Evolutionary conservation across 73 alveolate genomes (phyloP), one percentile per base, ranked within the genome.

Genomic region (Paramecium pentaurelia): DNA sequence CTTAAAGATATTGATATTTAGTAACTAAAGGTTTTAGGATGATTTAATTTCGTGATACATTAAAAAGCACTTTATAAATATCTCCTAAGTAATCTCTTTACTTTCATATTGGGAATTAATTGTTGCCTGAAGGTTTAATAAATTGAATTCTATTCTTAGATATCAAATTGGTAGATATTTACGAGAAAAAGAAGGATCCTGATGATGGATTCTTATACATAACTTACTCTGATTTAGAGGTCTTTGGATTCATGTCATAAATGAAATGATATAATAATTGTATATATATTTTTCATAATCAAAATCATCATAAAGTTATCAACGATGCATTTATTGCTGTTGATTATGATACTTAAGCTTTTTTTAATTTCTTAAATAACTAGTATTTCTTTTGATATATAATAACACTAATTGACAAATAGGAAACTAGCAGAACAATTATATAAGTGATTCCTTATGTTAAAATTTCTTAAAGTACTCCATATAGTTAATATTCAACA

Each of bases 181-280:
- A 89, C 22, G 86, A 89, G 49, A 42, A 68, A 8, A 22, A 25
- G 8, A 71, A 71, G 91, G 94, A 89, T 49, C 45, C 47, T 6
- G 94, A 89, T 2, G 94, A 89, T 71, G 94, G 92, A 7, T 89
- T 89, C 84, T 30, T 89, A 30, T 71, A 89, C 37, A 44, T 89
- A 6, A 45, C 92, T 8, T 89, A 89, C 85, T 89, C 92, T 7
- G 94, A 89, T 49, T 49, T 49, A 49, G 60, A 49, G 14, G 60
- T 49, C 8, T 16, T 49, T 49, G 60, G 60, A n/a, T 49, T 3
- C 20, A 49, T 3, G 4, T 49, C 60, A 12, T 22, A 22, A 22
- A 22, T 22, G 25, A 16, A 49, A 49, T 49, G 60, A n/a, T 4
- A 49, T 49, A 9, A 49, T 47, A 49, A 40, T 40, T 42, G 8